A percentile compares a stretch with the other conserved stretches of the same genome.
phyloP scores from a whole-genome alignment of 805 yeast genomes.

The Candida tibetensis region DNA sequence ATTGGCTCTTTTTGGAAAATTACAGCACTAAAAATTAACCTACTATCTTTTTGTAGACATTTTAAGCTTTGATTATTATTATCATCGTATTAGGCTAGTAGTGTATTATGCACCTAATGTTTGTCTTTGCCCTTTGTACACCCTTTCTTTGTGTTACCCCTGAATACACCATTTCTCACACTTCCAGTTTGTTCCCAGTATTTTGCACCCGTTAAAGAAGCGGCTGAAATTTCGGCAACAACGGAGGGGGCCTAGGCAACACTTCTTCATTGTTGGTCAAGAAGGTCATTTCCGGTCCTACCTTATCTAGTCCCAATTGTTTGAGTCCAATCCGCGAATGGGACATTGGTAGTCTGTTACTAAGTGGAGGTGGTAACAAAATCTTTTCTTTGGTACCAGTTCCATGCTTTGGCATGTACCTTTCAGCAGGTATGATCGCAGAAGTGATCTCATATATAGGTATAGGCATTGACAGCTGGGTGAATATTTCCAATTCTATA shows the following conservation, averaged over 20 bases:
- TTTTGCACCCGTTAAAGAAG: constrained; percentile 17
- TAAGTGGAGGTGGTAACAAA: constrained; percentile 34
- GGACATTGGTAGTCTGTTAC: constrained; percentile 14
- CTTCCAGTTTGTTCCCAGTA: no score
- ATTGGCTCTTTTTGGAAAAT: no score
- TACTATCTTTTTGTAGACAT: no score
- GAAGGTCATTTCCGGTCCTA: constrained; percentile 13
- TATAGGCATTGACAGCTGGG: constrained; percentile 32
- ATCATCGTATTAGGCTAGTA: no score
- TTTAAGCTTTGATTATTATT: no score
- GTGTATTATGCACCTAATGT: no score
- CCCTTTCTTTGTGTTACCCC: no score
- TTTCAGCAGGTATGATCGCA: constrained; percentile 20
- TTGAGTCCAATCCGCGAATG: constrained; percentile 5
- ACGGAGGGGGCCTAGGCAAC: constrained; percentile 27
- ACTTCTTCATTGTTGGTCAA: constrained; percentile 20
- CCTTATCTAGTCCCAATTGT: neutral
- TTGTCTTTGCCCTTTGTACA: no score
- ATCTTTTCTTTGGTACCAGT: constrained; percentile 20
- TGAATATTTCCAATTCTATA: constrained; percentile 38
- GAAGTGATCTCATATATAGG: constrained; percentile 38
- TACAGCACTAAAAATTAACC: no score
- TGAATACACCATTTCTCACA: no score
- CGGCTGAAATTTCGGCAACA: constrained; percentile 31
- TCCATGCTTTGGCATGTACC: constrained; percentile 4